Evolutionary conservation across 805 yeast genomes (phyloP).

Genomic region (Hanseniaspora opuntiae): DNA sequence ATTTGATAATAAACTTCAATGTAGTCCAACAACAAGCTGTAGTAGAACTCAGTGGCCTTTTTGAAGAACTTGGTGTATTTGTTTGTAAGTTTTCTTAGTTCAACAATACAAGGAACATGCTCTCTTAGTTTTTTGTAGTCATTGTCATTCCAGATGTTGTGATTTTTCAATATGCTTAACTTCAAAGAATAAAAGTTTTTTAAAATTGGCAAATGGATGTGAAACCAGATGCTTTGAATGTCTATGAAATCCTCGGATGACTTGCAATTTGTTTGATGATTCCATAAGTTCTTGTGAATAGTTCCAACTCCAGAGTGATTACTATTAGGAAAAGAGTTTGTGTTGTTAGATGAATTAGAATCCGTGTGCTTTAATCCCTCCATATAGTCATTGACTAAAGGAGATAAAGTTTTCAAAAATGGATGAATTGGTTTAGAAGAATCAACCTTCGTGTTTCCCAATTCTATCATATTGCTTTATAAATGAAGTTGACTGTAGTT

Average conservation of each 20-base stretch:
- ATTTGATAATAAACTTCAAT: conserved; percentile 3
- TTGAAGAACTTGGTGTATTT: conserved; percentile 37
- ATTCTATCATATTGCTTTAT: conserved; percentile 20
- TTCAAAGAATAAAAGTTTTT: conserved; percentile 21
- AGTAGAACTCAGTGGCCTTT: conserved; percentile 37
- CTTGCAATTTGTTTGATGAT: background rate
- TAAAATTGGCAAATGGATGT: conserved; percentile 51
- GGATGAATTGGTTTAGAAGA: conserved; percentile 22
- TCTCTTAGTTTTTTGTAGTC: conserved; percentile 21
- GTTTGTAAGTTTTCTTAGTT: conserved; percentile 43
- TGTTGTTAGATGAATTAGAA: background rate
- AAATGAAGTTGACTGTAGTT: too few species aligned
- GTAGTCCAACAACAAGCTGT: conserved; percentile 13
- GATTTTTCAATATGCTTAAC: conserved; percentile 19
- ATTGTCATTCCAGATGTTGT: conserved; percentile 14
- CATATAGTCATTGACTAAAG: conserved; percentile 6
- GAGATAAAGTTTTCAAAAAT: conserved; percentile 15
- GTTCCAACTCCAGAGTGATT: conserved; percentile 6
- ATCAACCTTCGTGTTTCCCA: conserved; percentile 21
- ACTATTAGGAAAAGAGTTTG: background rate
- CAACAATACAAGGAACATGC: conserved; percentile 28
- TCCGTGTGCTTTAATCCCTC: background rate
- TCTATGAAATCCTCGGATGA: conserved; percentile 32
- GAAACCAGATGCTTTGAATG: conserved; percentile 35
- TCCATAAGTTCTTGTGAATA: conserved; percentile 9